phyloP scores from a whole-genome alignment of 2,329 filamentous ascomycete species.

The Diaporthe ilicicola region DNA sequence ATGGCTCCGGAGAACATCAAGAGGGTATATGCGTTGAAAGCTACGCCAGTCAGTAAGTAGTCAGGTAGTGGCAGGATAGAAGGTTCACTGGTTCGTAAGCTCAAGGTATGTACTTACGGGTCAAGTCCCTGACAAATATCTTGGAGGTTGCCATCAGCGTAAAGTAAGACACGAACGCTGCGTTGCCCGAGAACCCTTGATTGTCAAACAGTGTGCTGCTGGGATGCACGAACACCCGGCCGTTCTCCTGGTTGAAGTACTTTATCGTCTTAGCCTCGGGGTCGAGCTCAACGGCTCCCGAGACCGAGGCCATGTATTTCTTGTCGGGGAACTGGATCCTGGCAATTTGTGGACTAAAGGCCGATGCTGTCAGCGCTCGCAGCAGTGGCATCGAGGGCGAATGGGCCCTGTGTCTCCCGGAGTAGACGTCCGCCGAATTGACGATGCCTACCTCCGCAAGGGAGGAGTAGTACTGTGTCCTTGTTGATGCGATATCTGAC shows the following conservation, averaged over 20 bases:
- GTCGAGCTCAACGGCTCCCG: slow-evolving; percentile 90
- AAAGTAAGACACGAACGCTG: slow-evolving; percentile 88
- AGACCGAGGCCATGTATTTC: slow-evolving; percentile 88
- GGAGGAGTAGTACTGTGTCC: slow-evolving; percentile 84
- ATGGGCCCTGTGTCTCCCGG: slow-evolving; percentile 36
- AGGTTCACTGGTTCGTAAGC: slow-evolving; percentile 2
- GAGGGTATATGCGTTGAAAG: slow-evolving; percentile 89
- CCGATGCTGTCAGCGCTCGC: slow-evolving; percentile 75
- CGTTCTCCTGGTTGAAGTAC: slow-evolving; percentile 87
- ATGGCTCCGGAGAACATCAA: slow-evolving; percentile 89
- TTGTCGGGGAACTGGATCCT: slow-evolving; percentile 94
- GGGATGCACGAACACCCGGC: slow-evolving; percentile 92
- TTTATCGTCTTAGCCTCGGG: slow-evolving; percentile 92
- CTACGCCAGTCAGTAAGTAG: slow-evolving; percentile 46
- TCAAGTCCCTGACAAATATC: slow-evolving; percentile 89
- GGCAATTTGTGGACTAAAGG: slow-evolving; percentile 86
- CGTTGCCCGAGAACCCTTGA: slow-evolving; percentile 78
- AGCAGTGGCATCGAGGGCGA: slow-evolving; percentile 59
- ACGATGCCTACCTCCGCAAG: slow-evolving; percentile 88
- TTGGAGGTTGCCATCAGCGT: slow-evolving; percentile 92
- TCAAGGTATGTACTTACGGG: slow-evolving; percentile 71
- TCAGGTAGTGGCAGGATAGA: slow-evolving; percentile 28
- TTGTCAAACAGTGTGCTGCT: slow-evolving; percentile 85
- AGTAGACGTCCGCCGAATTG: slow-evolving; percentile 44
- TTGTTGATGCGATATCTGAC: slow-evolving; percentile 86